A percentile compares a stretch with the other conserved stretches of the same genome.
Conservation (phyloP, 345 rosid genomes). For the Eucalyptus pumila region DNA sequence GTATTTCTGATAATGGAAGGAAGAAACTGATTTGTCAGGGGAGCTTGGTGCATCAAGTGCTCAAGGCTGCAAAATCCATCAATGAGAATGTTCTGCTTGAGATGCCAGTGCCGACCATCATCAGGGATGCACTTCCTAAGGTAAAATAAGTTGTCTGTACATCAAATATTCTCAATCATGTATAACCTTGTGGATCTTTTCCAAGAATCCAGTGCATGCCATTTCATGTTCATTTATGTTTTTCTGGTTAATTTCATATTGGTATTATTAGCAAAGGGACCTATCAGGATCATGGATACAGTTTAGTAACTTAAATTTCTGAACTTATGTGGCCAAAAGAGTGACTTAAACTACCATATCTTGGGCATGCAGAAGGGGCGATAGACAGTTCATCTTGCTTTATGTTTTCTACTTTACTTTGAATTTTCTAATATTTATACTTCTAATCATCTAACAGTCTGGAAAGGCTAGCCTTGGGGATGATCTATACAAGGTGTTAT, state of each 20-base stretch:
- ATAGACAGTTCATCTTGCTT: background rate
- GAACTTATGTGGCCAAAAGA: background rate
- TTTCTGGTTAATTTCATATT: background rate
- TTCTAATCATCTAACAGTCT: slow-evolving; percentile 35
- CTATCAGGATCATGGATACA: background rate
- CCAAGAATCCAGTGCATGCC: background rate
- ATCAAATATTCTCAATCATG: background rate
- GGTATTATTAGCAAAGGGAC: background rate
- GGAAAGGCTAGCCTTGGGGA: slow-evolving; percentile 79
- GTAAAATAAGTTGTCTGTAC: slow-evolving; percentile 18
- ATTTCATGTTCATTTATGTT: background rate
- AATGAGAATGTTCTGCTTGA: slow-evolving; percentile 75
- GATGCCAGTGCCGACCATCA: slow-evolving; percentile 68
- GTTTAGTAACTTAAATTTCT: background rate
- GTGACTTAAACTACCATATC: background rate
- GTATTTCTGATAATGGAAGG: slow-evolving; percentile 63
- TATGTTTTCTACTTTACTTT: background rate
- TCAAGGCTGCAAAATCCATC: slow-evolving; percentile 88
- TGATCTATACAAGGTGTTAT: slow-evolving; percentile 53
- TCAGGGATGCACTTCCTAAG: slow-evolving; percentile 72
- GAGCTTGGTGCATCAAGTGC: slow-evolving; percentile 69
- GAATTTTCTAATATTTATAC: background rate
- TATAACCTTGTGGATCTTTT: background rate
- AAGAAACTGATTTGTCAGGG: slow-evolving; percentile 47
- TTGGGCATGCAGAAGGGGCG: background rate